Percentiles rank a stretch among this genome's conserved stretches.
phyloP scores from a whole-genome alignment of 768 basidiomycete genomes.

The Tephrocybe rancida region DNA sequence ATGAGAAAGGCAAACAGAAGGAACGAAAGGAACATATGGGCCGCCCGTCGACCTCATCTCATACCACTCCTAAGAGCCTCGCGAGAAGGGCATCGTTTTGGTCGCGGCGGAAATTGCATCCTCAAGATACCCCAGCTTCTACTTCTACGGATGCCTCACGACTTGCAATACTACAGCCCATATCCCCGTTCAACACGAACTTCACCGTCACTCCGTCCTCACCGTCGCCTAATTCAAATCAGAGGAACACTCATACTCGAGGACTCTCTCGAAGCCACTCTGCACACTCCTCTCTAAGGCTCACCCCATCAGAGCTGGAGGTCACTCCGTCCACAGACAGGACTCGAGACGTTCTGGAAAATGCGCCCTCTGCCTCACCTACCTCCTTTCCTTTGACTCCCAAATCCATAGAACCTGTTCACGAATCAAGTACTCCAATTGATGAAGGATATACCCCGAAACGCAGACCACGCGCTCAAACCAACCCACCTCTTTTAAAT shows the following conservation, averaged over 20 bases:
- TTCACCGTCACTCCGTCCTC: conserved; percentile 30
- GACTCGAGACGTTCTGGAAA: background rate
- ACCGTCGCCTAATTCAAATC: conserved; percentile 32
- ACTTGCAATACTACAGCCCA: conserved; percentile 30
- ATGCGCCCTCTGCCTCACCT: background rate
- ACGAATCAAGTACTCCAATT: background rate
- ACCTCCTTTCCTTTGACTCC: background rate
- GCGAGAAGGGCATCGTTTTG: conserved; percentile 70
- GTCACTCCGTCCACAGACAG: background rate
- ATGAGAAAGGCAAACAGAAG: conserved; percentile 50
- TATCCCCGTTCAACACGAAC: conserved; percentile 28
- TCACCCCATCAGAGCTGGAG: conserved; percentile 14
- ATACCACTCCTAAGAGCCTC: conserved; percentile 39
- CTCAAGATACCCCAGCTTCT: conserved; percentile 13
- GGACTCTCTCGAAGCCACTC: conserved; percentile 49
- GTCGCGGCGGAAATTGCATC: conserved; percentile 49
- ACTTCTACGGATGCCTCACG: conserved; percentile 12
- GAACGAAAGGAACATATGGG: conserved; percentile 30
- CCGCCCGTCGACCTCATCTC: conserved; percentile 11
- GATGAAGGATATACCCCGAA: conserved; percentile 19
- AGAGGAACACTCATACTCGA: conserved; percentile 21
- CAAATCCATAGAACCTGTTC: conserved; percentile 15
- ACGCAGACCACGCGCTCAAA: conserved; percentile 44
- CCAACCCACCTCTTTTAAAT: conserved; percentile 72
- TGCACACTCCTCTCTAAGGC: conserved; percentile 15